Evolutionary conservation across 208 protist species (phyloP), one percentile per base, ranked within the genome.

Genomic region (Leishmania gerbilli): DNA sequence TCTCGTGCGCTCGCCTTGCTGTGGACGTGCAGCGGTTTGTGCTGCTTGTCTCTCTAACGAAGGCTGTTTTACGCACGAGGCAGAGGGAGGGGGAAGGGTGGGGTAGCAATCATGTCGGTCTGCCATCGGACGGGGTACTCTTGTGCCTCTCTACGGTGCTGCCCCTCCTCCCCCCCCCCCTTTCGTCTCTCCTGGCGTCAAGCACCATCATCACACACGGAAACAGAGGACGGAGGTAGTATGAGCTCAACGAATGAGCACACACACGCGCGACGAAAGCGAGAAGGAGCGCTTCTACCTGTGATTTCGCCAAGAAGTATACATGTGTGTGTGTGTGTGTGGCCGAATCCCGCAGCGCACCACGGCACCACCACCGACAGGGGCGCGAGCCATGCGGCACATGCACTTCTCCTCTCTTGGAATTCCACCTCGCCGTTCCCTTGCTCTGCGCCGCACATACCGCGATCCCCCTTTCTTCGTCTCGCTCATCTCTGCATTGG

Each of bases 381-480:
- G 3, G 27, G 40, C 11, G 27, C 8, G 0, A 53, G 2, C 51
- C 40, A 45, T 42, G 56, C 51, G 62, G 42, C n/a, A 74, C 65
- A 79, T 40, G 68, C 71, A 40, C 62, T 68, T 7, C 49, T 51
- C 21, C 79, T 19, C 69, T 79, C 34, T 77, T 77, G 60, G 34
- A 81, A 56, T 42, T 24, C 75, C 27, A 11, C 31, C 68, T 69
- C 40, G 62, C 65, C 17, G 45, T 31, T 65, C 27, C 24, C 64
- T 67, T 55, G 74, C 27, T 77, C 53, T 76, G 51, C 72, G 27
- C 53, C 53, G 49, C 56, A 19, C 24, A 27, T 34, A 34, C 7
- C 11, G 21, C 40, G 47, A 56, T 75, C 71, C 60, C 31, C 74
- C 2, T 79, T 67, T 56, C 45, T 31, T 9, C 49, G 55, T 71